Base-by-base conservation (phyloP, 129 eudicot genomes). In the Flaveria sonorensis region DNA sequence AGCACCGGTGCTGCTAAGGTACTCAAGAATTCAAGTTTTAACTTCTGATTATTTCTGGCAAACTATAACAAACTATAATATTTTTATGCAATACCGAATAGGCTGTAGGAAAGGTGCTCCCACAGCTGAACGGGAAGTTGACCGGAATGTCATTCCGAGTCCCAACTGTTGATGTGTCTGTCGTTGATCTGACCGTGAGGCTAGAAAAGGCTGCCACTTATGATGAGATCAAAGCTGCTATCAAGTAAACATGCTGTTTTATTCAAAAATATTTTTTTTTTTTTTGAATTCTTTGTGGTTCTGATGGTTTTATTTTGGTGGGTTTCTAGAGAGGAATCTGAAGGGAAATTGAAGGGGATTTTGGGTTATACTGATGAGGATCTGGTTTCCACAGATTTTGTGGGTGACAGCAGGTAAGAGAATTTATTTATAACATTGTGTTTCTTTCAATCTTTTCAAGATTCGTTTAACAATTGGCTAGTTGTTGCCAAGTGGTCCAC, bases 61-160 rank as follows among this genome's bases (percentile, higher is more conserved):
- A 43, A 28, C 10, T 32, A 40, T 24, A 8, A 48, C 59, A 16
- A 2, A 18, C 18, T 50, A 43, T 48, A 52, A 60, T 12, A 3
- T 45, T 30, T 0, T 26, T 3, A 8, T 40, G 43, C 16, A 11
- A 36, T 23, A 10, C 8, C 26, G 10, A 21, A 15, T 28, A 88
- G 97, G 97, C 97, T 62, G 97, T 91, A 15, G 97, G 97, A 12
- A 91, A 91, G 72, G 97, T 91, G 57, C 90, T 91, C 20, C 97
- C 97, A 10, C 73, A 80, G 50, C 70, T 91, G 79, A 91, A 91
- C 39, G 97, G 97, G 12, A 91, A 91, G 78, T 83, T 91, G 86
- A 91, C 94, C 1, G 97, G 97, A 39, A 91, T 90, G 93, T 43
- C 97, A 0, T 87, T 88, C 87, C 87, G 97, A 39, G 97, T 91